phyloP scores from a whole-genome alignment of 2,329 filamentous ascomycete genomes.

The Beauveria medogensis region DNA sequence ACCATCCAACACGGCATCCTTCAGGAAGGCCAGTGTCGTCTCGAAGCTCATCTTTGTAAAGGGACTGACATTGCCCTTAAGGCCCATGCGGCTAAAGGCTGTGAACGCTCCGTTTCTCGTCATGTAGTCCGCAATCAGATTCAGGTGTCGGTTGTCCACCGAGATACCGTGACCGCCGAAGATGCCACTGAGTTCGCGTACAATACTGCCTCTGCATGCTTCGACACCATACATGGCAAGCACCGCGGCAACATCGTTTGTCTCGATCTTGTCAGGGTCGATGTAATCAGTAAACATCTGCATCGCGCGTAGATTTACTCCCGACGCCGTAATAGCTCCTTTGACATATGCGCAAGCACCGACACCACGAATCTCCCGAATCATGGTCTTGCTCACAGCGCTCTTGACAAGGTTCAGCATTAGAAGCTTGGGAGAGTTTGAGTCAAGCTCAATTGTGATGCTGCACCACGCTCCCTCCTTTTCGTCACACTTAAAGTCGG shows the following conservation, averaged over 20 bases:
- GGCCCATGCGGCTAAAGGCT: constrained; percentile 85
- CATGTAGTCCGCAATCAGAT: constrained; percentile 96
- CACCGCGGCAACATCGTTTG: constrained; percentile 87
- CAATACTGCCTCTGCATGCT: constrained; percentile 79
- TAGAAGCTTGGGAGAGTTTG: constrained; percentile 76
- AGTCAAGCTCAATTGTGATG: constrained; percentile 76
- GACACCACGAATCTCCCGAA: constrained; percentile 79
- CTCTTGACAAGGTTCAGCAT: constrained; percentile 87
- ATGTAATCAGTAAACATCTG: constrained; percentile 79
- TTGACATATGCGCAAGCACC: constrained; percentile 60
- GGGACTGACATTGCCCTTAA: constrained; percentile 76
- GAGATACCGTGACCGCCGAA: constrained; percentile 87
- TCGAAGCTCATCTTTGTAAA: constrained; percentile 99
- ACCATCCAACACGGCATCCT: constrained; percentile 81
- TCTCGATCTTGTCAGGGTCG: constrained; percentile 77
- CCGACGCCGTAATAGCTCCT: constrained; percentile 67
- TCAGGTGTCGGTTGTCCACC: constrained; percentile 87
- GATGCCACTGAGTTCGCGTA: constrained; percentile 75
- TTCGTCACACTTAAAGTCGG: constrained; percentile 73
- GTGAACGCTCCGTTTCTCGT: constrained; percentile 85
- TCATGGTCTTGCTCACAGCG: constrained; percentile 67
- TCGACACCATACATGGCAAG: constrained; percentile 86
- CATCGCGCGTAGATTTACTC: constrained; percentile 86
- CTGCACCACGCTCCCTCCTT: constrained; percentile 64
- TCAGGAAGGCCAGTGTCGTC: constrained; percentile 88